Evolutionary conservation across 176 grass and related monocot genomes (phyloP).

Genomic region (Rhynchospora pubera): DNA sequence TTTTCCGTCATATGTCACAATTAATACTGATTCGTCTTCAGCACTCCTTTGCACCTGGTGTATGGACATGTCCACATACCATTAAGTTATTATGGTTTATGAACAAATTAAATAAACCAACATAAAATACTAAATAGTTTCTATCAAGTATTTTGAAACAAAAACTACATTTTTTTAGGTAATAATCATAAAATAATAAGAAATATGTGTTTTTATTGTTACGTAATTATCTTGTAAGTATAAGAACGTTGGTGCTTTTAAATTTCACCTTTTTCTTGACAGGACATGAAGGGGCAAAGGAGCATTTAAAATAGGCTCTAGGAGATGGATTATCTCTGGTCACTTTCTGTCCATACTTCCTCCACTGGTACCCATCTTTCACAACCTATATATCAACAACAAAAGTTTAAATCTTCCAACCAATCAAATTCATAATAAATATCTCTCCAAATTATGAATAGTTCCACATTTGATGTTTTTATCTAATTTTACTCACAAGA

Average conservation of each 20-base stretch:
- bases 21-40: slow-evolving; percentile 55
- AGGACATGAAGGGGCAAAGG: slow-evolving; percentile 62
- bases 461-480: background rate
- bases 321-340: slow-evolving; percentile 88
- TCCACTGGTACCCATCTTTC: slow-evolving; percentile 83
- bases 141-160: background rate
- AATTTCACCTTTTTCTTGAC: slow-evolving; percentile 78
- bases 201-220: background rate
- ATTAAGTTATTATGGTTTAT: background rate
- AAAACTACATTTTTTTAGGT: background rate
- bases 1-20: slow-evolving; percentile 74
- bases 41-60: slow-evolving; percentile 71
- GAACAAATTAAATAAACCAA: background rate
- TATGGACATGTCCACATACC: background rate
- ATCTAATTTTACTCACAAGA: slow-evolving; percentile 31
- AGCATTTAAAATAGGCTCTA: slow-evolving; percentile 78
- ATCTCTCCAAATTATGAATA: background rate
- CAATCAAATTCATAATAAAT: background rate
- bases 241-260: background rate
- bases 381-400: slow-evolving; percentile 29
- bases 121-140: background rate
- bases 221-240: background rate
- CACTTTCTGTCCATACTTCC: slow-evolving; percentile 95
- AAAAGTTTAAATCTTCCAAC: background rate
- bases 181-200: background rate